Base-by-base conservation (phyloP, 2,329 filamentous ascomycete genomes). In the Aspergillus luchuensis region DNA sequence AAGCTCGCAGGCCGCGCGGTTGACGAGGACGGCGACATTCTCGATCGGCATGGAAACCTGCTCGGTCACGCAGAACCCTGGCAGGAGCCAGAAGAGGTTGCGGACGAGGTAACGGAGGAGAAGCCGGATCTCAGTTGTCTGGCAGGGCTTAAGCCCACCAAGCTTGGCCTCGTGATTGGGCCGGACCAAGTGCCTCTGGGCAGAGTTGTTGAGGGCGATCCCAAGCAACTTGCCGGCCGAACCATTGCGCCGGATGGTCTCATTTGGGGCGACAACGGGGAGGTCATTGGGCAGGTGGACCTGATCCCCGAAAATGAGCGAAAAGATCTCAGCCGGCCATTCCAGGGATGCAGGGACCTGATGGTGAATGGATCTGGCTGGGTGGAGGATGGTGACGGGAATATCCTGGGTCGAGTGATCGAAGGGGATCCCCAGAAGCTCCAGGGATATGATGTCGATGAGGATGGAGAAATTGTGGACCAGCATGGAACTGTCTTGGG, bases 381-480 rank as follows among this genome's bases (percentile, higher is more conserved):
- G 47, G 83, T 87, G 58, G 81, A 96, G 82, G 83, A 97, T 86
- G 74, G 89, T 83, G 83, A 96, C 83, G 91, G 89, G 41, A 87
- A 90, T 63, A 82, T 90, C 21, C 90, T 95, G 52, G 91, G 91
- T 23, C 82, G 87, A 38, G 82, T 94, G 36, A 80, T 84, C 5
- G 85, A 87, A 50, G 91, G 91, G 2, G 89, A 95, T 56, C 74
- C 83, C 38, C 92, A 92, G 82, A 80, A 82, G 52, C 83, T 96
- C 0, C 85, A 88, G 39, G 91, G 91, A 15, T 88, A 91, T 49
- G 69, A 81, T 5, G 91, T 96, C 21, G 91, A 95, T 59, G 88
- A 91, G 62, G 91, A 95, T 64, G 91, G 91, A 30, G 91, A 95
- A 59, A 87, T 96, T 33, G 81, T 90, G 58, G 91, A 94, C 79